These are phyloP conservation scores for Pyracantha coccinea DNA, from an alignment of 331 rosid species.

Conservation along the genomic window DNA sequence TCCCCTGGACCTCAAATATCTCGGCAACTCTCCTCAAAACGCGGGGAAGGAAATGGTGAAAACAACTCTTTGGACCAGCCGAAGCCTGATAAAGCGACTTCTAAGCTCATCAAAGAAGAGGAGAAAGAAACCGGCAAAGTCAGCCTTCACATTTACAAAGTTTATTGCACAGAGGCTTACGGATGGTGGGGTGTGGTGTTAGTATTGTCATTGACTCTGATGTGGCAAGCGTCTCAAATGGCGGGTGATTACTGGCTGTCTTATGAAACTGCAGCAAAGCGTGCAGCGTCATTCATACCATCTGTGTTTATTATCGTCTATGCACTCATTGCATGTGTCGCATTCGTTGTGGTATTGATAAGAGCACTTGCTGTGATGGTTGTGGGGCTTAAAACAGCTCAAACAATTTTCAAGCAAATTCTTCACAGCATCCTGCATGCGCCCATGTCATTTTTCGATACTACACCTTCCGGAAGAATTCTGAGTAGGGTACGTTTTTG, in stretches of 20 bases:
- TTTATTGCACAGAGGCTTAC: slow-evolving; percentile 72
- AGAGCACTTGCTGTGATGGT: slow-evolving; percentile 35
- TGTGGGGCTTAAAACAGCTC: slow-evolving; percentile 70
- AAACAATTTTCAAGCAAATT: slow-evolving; percentile 58
- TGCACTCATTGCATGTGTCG: slow-evolving; percentile 27
- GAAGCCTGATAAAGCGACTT: slow-evolving; percentile 37
- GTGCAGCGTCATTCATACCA: slow-evolving; percentile 40
- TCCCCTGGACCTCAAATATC: slow-evolving; percentile 28
- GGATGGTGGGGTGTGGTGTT: slow-evolving; percentile 64
- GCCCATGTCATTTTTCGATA: slow-evolving; percentile 92
- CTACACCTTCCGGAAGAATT: slow-evolving; percentile 90
- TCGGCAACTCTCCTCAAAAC: slow-evolving; percentile 20
- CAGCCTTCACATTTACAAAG: slow-evolving; percentile 50
- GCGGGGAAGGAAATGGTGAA: slow-evolving; percentile 37
- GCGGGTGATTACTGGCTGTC: slow-evolving; percentile 81
- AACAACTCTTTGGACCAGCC: slow-evolving; percentile 43
- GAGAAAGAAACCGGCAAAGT: slow-evolving; percentile 81
- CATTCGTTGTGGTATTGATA: slow-evolving; percentile 32
- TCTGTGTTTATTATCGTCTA: slow-evolving; percentile 50
- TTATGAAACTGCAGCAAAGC: slow-evolving; percentile 59
- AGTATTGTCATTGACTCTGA: slow-evolving; percentile 33
- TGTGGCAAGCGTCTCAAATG: slow-evolving; percentile 67
- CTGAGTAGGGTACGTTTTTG: slow-evolving; percentile 65
- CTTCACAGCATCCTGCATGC: slow-evolving; percentile 77
- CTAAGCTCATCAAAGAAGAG: slow-evolving; percentile 84